Evolutionary conservation across 805 yeast species (phyloP).

Genomic region (Starmerella ratchasimensis): DNA sequence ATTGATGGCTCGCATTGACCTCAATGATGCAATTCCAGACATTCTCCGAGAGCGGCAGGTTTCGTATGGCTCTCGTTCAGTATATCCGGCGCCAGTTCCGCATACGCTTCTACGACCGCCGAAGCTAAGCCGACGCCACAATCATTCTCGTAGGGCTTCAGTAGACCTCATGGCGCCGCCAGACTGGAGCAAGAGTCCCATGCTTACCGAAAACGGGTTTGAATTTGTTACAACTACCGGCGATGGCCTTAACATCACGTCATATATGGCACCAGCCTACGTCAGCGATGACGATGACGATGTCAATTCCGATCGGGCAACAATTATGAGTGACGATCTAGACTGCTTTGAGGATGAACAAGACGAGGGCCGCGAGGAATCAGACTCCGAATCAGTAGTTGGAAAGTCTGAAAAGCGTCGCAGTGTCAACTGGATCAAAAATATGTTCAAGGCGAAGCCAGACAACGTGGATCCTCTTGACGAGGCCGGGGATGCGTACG

Average conservation of each 20-base stretch:
- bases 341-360: slow-evolving; percentile 12
- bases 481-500: slow-evolving; percentile 13
- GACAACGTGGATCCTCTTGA: slow-evolving; percentile 10
- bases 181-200: slow-evolving; percentile 20
- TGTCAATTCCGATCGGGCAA: slow-evolving; percentile 24
- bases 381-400: slow-evolving; percentile 1
- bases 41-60: background rate
- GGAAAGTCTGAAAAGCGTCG: background rate
- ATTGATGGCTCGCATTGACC: background rate
- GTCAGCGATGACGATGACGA: slow-evolving; percentile 8
- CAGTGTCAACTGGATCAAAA: background rate
- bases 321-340: slow-evolving; percentile 22
- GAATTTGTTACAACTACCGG: background rate
- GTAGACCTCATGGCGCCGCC: slow-evolving; percentile 13
- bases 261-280: background rate
- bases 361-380: slow-evolving; percentile 4
- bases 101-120: slow-evolving; percentile 27
- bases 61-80: background rate
- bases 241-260: background rate
- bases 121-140: slow-evolving; percentile 17
- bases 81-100: slow-evolving; percentile 29
- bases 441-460: slow-evolving; percentile 9
- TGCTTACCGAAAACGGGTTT: slow-evolving; percentile 10
- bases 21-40: background rate
- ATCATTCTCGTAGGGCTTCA: background rate